Evolutionary conservation across 345 rosid genomes (phyloP), one percentile per base, ranked within the genome.

Genomic region (Orychophragmus violaceus): DNA sequence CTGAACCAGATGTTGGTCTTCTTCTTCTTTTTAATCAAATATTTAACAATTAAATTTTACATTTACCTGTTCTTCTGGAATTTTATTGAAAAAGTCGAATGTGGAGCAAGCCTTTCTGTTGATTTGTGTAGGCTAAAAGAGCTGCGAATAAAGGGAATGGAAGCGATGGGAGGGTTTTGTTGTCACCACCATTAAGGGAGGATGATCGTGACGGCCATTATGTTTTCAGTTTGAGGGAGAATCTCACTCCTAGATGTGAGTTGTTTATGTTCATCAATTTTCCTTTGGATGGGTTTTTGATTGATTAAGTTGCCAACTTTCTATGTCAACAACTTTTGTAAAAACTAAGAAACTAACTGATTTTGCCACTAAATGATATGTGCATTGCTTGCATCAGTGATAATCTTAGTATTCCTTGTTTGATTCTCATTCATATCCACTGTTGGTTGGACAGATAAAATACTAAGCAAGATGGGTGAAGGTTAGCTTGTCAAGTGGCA

Each of bases 381-480:
- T 50, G 44, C 37, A 30, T 41, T 61, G 25, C 28, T 18, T 44
- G 72, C 16, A 19, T 32, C 22, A 24, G 4, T 16, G 24, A 28
- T 36, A 11, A 57, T 51, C 6, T 8, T n/a, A n/a, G n/a, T n/a
- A n/a, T n/a, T n/a, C n/a, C n/a, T 35, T 36, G 21, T 42, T 42
- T 1, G 11, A 10, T 45, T 29, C 27, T 18, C 45, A 18, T 27
- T 39, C 39, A 51, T 23, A 16, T 27, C 8, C 6, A 18, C n/a
- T 50, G 27, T 56, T 72, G 19, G 39, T 60, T 45, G 54, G 63
- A 46, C 79, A 87, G 90, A 84, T 81, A 87, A 87, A 60, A 87
- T 87, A 68, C 80, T 83, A 45, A 74, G 90, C 82, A 82, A 85
- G 78, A 85, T 87, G 88, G 94, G 94, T 77, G 94, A 87, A 87